A percentile compares a stretch with the other conserved stretches of the same genome.
Evolutionary conservation across 371 early-diverging fungal species (phyloP).

Genomic region (Circinella minor): DNA sequence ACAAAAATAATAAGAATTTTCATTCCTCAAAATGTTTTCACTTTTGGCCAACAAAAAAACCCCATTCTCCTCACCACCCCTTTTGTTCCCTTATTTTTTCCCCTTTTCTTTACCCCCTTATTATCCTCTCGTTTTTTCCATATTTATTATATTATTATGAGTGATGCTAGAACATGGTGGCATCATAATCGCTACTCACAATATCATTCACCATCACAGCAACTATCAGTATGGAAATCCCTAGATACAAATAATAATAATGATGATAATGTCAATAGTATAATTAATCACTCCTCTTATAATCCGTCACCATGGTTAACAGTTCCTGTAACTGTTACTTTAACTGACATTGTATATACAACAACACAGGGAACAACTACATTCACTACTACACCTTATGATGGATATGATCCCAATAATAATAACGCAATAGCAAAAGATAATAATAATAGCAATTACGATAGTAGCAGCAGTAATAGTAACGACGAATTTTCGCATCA

Average conservation of each 20-base stretch:
- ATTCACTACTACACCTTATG: constrained; percentile 11
- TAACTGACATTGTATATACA: constrained; percentile 10
- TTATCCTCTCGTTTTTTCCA: no score
- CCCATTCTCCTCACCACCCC: background rate
- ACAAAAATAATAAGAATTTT: background rate
- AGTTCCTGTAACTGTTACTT: constrained; percentile 15
- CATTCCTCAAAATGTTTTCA: background rate
- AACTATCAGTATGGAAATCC: no score
- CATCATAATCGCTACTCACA: background rate
- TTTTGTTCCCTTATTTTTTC: no score
- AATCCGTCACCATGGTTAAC: background rate
- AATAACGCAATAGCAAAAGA: no score
- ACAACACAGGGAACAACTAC: constrained; percentile 10
- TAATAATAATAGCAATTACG: background rate
- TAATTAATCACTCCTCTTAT: no score
- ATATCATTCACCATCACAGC: background rate
- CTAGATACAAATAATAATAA: background rate
- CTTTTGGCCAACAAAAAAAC: background rate
- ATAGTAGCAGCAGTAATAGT: background rate
- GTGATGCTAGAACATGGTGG: no score
- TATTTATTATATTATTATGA: no score
- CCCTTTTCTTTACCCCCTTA: no score
- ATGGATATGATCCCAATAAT: background rate
- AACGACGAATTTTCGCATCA: constrained; percentile 10
- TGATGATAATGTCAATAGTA: no score